Evolutionary conservation across 1,284 basidiomycete genomes (phyloP).

Genomic region (Cystobasidiaceae sp.): DNA sequence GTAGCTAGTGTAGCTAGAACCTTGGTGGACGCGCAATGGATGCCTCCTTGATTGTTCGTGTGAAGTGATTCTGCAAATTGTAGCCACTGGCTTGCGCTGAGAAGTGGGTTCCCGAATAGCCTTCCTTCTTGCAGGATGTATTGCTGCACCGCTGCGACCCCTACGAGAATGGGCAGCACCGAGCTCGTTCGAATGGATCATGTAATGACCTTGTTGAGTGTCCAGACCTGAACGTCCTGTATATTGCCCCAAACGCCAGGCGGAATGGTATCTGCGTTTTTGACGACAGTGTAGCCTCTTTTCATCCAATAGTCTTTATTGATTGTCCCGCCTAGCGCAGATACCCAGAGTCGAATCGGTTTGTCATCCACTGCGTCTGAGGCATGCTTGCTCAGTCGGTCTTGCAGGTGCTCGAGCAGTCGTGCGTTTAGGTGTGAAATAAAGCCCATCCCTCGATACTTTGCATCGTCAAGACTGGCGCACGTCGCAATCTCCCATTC

Average conservation of each 20-base stretch:
- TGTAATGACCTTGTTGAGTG: constrained; percentile 1
- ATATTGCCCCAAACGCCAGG: constrained; percentile 10
- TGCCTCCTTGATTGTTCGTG: too few species aligned
- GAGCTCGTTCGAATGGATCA: too few species aligned
- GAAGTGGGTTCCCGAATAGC: too few species aligned
- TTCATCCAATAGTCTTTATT: constrained; percentile 5
- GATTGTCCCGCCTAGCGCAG: constrained; percentile 1
- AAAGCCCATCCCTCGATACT: constrained; percentile 7
- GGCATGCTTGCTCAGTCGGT: too few species aligned
- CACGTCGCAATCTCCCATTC: constrained; percentile 19
- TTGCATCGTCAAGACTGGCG: not conserved
- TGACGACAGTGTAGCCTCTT: not conserved
- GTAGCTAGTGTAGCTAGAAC: not conserved
- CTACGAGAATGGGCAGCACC: too few species aligned
- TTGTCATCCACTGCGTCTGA: not conserved
- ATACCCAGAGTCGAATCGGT: constrained; percentile 15
- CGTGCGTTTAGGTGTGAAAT: not conserved
- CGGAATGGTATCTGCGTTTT: not conserved
- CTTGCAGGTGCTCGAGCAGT: not conserved
- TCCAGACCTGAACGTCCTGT: constrained; percentile 6
- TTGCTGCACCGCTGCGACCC: too few species aligned
- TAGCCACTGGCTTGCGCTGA: too few species aligned
- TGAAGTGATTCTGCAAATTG: too few species aligned
- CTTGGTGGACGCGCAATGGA: too few species aligned
- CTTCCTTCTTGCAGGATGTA: too few species aligned